These are phyloP conservation scores for Phialophora expanda DNA, from an alignment of 2,329 filamentous ascomycete genomes.

Conservation along the genomic window DNA sequence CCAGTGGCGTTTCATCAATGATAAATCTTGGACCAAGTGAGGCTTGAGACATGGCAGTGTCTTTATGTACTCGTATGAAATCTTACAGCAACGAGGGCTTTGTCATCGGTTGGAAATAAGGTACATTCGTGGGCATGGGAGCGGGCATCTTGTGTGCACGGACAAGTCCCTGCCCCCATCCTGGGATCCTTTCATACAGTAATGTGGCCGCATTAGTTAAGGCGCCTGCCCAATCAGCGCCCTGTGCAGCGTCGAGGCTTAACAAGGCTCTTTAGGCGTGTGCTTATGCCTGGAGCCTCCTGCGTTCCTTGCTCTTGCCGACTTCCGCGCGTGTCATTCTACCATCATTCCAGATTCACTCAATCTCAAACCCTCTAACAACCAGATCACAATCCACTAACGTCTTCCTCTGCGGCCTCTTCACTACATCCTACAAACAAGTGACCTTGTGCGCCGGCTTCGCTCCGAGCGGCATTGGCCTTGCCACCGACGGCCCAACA, in stretches of 20 bases:
- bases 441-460: constrained; percentile 6
- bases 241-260: background rate
- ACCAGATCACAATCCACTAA: background rate
- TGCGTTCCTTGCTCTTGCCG: constrained; percentile 15
- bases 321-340: constrained; percentile 32
- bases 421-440: background rate
- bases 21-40: background rate
- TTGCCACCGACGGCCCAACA: background rate
- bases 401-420: background rate
- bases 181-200: background rate
- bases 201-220: too few species aligned
- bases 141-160: too few species aligned
- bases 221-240: constrained; percentile 18
- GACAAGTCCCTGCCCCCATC: background rate
- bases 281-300: background rate
- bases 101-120: background rate
- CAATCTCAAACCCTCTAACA: constrained; percentile 8
- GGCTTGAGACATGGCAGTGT: background rate
- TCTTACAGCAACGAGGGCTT: background rate
- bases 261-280: constrained; percentile 2
- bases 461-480: background rate
- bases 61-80: background rate
- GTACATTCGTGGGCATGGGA: background rate
- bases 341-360: constrained; percentile 22
- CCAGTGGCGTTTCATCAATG: background rate